These are phyloP conservation scores for Starmerella geochares DNA, from an alignment of 805 yeast species.

Conservation along the genomic window DNA sequence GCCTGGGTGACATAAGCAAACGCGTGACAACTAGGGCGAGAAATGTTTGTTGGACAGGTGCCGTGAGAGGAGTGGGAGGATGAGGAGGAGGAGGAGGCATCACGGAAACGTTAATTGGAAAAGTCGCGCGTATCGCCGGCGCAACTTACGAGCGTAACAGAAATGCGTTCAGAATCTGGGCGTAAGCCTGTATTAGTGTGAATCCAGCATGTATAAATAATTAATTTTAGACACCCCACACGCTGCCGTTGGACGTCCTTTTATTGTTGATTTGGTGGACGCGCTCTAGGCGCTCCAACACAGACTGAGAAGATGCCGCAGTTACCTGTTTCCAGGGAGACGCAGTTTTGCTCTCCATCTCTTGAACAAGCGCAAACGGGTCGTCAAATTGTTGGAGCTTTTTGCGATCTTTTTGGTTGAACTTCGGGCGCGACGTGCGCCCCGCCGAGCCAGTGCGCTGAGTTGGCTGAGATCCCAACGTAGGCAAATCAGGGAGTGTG, in stretches of 20 bases:
- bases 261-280: slow-evolving; percentile 12
- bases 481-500: slow-evolving; percentile 6
- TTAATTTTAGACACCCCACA: slow-evolving; percentile 13
- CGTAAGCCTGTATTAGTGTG: too few relatives aligned
- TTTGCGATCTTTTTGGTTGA: slow-evolving; percentile 11
- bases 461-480: slow-evolving; percentile 9
- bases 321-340: slow-evolving; percentile 22
- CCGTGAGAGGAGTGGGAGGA: too few relatives aligned
- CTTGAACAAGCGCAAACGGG: slow-evolving; percentile 12
- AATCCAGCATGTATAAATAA: too few relatives aligned
- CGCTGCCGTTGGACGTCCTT: slow-evolving; percentile 4
- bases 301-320: slow-evolving; percentile 13
- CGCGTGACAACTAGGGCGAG: background rate
- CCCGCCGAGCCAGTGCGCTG: slow-evolving; percentile 8
- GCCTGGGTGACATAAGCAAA: background rate
- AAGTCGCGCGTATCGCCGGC: too few relatives aligned
- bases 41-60: too few relatives aligned
- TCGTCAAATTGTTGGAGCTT: slow-evolving; percentile 10
- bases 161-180: too few relatives aligned
- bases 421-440: slow-evolving; percentile 11
- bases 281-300: slow-evolving; percentile 14
- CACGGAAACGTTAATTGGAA: too few relatives aligned
- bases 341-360: slow-evolving; percentile 1
- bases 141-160: too few relatives aligned
- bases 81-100: too few relatives aligned